Percentiles rank a stretch among this genome's conserved stretches.
phyloP scores from a whole-genome alignment of 805 yeast species.

The Spencermartinsiella europaea region DNA sequence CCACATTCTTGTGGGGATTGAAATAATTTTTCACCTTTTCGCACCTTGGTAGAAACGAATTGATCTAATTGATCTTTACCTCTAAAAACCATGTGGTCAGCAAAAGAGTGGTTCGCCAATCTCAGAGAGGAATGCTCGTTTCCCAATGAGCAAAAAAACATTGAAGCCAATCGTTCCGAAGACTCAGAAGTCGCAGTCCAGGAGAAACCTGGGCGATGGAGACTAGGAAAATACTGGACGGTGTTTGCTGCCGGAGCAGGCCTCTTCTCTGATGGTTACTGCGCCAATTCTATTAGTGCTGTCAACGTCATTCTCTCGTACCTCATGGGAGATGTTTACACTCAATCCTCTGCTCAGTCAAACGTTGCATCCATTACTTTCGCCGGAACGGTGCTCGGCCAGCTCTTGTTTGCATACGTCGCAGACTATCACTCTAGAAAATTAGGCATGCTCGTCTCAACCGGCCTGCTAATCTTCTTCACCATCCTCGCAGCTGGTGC shows the following conservation, averaged over 20 bases:
- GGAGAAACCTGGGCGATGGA: not conserved
- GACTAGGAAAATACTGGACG: slow-evolving; percentile 50
- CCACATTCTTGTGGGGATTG: no score
- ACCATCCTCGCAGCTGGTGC: slow-evolving; percentile 76
- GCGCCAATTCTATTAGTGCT: slow-evolving; percentile 76
- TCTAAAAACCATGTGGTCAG: not conserved
- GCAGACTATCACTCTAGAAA: slow-evolving; percentile 80
- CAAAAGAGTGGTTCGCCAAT: not conserved
- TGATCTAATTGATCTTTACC: no score
- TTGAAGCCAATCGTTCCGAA: not conserved
- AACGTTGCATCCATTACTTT: slow-evolving; percentile 86
- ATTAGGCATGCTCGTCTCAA: slow-evolving; percentile 75
- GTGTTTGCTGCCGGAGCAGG: slow-evolving; percentile 88
- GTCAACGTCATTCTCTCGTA: slow-evolving; percentile 63
- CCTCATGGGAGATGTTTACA: slow-evolving; percentile 61
- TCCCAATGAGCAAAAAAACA: not conserved
- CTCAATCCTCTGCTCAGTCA: slow-evolving; percentile 61
- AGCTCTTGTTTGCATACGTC: slow-evolving; percentile 70
- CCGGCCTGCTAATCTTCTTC: slow-evolving; percentile 67
- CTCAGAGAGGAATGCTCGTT: not conserved
- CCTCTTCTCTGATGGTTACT: slow-evolving; percentile 87
- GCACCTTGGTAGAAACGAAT: no score
- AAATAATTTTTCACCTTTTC: no score
- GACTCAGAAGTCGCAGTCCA: not conserved
- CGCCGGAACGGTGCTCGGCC: slow-evolving; percentile 88